Evolutionary conservation across 106 monocot species (phyloP).

Genomic region (Agapanthus africanus): DNA sequence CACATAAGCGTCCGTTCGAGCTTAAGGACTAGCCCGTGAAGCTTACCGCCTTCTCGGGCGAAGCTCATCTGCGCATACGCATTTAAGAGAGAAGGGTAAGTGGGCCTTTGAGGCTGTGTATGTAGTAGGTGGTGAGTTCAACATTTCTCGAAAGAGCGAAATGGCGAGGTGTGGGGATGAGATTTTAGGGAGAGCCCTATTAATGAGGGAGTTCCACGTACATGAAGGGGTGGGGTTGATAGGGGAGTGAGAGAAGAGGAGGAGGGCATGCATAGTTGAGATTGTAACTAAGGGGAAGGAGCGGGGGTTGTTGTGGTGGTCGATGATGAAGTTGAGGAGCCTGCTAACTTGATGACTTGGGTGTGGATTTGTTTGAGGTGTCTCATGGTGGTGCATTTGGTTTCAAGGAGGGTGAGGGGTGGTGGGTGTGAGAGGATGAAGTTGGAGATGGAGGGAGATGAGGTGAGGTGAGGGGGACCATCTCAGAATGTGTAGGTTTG

Average conservation of each 20-base stretch:
- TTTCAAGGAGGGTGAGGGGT: constrained; percentile 30
- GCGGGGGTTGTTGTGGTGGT: no score
- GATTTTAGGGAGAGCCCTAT: constrained; percentile 32
- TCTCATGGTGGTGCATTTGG: constrained; percentile 26
- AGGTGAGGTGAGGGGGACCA: constrained; percentile 6
- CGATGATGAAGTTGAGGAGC: constrained; percentile 38
- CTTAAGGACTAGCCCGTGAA: constrained; percentile 47
- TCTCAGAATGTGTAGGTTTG: no score
- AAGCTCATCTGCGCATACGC: constrained; percentile 21
- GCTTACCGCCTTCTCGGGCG: constrained; percentile 17
- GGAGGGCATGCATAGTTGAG: constrained; percentile 30
- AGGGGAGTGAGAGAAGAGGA: constrained; percentile 27
- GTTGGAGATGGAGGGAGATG: constrained; percentile 34
- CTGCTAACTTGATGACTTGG: constrained; percentile 36
- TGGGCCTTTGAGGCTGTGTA: constrained; percentile 28
- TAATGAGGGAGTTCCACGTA: constrained; percentile 44
- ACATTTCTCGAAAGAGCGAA: constrained; percentile 37
- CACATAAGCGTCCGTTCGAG: constrained; percentile 18
- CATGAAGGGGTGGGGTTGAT: constrained; percentile 37
- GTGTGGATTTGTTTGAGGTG: constrained; percentile 51
- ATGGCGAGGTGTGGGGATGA: constrained; percentile 28
- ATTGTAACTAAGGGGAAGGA: constrained; percentile 22
- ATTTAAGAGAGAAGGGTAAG: constrained; percentile 39
- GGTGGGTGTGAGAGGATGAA: constrained; percentile 35
- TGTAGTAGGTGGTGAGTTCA: constrained; percentile 10